phyloP scores from a whole-genome alignment of 768 basidiomycete species.

The Tricholoma flavovirens region DNA sequence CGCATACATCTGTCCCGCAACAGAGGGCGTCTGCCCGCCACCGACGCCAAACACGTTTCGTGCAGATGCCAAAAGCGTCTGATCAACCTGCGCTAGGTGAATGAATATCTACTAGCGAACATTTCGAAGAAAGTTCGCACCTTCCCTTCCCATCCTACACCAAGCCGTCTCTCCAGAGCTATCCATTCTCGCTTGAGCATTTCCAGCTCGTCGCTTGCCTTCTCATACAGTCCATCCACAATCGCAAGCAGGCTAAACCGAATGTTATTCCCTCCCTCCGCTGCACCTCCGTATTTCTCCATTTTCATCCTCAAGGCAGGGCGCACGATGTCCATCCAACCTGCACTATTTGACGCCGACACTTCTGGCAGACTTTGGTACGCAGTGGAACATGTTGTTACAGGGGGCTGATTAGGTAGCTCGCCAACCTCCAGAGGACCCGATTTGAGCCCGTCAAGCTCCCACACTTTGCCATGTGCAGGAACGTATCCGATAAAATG shows the following conservation, averaged over 20 bases:
- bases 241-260: slow-evolving; percentile 59
- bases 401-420: slow-evolving; percentile 21
- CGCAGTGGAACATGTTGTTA: background rate
- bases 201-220: slow-evolving; percentile 48
- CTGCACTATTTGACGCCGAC: slow-evolving; percentile 7
- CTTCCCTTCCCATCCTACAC: slow-evolving; percentile 32
- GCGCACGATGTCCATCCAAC: slow-evolving; percentile 59
- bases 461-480: slow-evolving; percentile 61
- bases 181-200: slow-evolving; percentile 42
- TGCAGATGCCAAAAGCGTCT: slow-evolving; percentile 23
- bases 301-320: slow-evolving; percentile 58
- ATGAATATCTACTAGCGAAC: background rate
- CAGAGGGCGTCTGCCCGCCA: slow-evolving; percentile 10
- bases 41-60: slow-evolving; percentile 23
- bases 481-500: slow-evolving; percentile 67
- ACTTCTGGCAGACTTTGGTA: slow-evolving; percentile 1
- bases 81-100: slow-evolving; percentile 33
- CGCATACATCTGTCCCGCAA: slow-evolving; percentile 27
- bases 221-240: slow-evolving; percentile 44
- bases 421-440: slow-evolving; percentile 63
- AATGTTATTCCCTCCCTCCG: slow-evolving; percentile 40
- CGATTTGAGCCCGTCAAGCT: slow-evolving; percentile 58
- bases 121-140: slow-evolving; percentile 17
- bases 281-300: slow-evolving; percentile 47
- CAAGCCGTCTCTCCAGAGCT: slow-evolving; percentile 40